phyloP scores from a whole-genome alignment of 257 asterid species.

The Solanum okadae region DNA sequence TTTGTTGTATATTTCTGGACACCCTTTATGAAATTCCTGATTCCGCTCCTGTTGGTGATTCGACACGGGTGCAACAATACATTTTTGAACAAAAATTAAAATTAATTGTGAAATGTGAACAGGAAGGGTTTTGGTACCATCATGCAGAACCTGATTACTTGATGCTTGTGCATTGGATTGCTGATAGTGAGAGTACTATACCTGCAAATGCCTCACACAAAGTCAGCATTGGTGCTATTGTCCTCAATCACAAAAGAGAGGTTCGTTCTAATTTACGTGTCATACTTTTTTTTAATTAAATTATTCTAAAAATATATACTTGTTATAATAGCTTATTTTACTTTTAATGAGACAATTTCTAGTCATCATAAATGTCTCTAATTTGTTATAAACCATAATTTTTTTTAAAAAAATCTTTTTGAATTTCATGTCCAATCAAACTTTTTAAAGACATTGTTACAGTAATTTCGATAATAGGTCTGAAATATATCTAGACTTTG shows the following conservation, averaged over 20 bases:
- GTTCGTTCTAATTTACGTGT: not conserved
- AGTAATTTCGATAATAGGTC: not conserved
- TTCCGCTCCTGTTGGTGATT: not conserved
- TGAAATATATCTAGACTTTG: no score
- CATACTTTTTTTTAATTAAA: not conserved
- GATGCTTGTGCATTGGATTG: constrained; percentile 74
- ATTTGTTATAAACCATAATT: not conserved
- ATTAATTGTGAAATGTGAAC: not conserved
- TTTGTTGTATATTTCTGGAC: no score
- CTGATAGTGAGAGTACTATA: constrained; percentile 37
- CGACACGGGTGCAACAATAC: not conserved
- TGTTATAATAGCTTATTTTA: no score
- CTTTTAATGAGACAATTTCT: not conserved
- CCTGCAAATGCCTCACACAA: constrained; percentile 70
- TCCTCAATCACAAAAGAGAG: constrained; percentile 66
- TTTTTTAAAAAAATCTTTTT: no score
- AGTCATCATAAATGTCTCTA: not conserved
- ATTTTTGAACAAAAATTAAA: not conserved
- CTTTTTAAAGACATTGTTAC: not conserved
- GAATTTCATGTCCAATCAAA: not conserved
- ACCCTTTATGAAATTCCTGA: no score
- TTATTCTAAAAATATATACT: not conserved
- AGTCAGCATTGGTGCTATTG: constrained; percentile 63
- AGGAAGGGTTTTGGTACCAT: constrained; percentile 78
- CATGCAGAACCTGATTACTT: constrained; percentile 74